A percentile compares a stretch with the other conserved stretches of the same genome.
phyloP scores from a whole-genome alignment of 225 moss, liverwort and hornwort species.

The Marchantia paleacea region DNA sequence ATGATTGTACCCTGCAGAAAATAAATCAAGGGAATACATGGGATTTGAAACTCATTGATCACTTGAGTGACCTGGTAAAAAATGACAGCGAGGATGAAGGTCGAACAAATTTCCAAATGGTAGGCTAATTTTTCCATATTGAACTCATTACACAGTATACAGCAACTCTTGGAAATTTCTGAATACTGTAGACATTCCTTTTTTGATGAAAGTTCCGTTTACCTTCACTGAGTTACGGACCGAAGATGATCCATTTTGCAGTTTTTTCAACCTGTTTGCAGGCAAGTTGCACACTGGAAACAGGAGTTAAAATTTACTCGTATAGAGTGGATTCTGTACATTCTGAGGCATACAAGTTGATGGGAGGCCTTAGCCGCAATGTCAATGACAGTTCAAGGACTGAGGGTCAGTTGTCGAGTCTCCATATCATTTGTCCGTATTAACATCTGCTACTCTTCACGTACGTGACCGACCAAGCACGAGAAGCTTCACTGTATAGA shows the following conservation, averaged over 20 bases:
- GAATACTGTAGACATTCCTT: no score
- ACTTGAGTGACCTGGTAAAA: slow-evolving; percentile 84
- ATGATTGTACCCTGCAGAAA: slow-evolving; percentile 53
- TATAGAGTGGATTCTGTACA: slow-evolving; percentile 97
- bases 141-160: no score
- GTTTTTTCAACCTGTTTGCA: slow-evolving; percentile 31
- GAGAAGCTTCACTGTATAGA: background rate
- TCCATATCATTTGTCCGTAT: background rate
- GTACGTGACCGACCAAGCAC: background rate
- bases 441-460: background rate
- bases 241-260: background rate
- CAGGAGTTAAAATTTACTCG: slow-evolving; percentile 95
- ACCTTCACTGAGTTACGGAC: background rate
- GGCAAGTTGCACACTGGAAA: slow-evolving; percentile 98
- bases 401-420: slow-evolving; percentile 29
- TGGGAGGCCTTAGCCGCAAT: slow-evolving; percentile 82
- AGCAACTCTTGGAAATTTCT: no score
- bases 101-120: slow-evolving; percentile 90
- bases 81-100: slow-evolving; percentile 71
- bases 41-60: slow-evolving; percentile 86
- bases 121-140: background rate
- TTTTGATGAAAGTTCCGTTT: no score
- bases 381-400: slow-evolving; percentile 41
- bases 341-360: slow-evolving; percentile 82
- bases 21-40: slow-evolving; percentile 95